Evolutionary conservation across 2,329 filamentous ascomycete species (phyloP).

Genomic region (Arachnopeziza araneosa): DNA sequence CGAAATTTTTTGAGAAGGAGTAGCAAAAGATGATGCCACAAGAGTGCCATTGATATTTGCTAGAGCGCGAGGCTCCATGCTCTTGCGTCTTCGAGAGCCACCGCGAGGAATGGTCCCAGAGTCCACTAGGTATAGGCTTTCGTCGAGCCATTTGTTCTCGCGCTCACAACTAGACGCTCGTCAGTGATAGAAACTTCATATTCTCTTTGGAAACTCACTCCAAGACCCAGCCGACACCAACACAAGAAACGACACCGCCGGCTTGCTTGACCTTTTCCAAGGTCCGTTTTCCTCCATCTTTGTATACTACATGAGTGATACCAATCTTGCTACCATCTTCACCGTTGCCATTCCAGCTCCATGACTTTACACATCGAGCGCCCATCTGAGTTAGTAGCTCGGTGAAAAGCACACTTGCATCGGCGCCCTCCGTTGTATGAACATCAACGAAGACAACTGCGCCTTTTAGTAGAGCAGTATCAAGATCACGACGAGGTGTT

Average conservation of each 20-base stretch:
- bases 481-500: constrained; percentile 49
- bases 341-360: constrained; percentile 58
- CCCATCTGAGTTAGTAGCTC: constrained; percentile 78
- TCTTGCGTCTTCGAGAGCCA: constrained; percentile 67
- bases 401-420: constrained; percentile 75
- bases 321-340: constrained; percentile 48
- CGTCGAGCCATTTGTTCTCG: constrained; percentile 71
- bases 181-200: constrained; percentile 21
- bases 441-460: constrained; percentile 81
- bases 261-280: constrained; percentile 73
- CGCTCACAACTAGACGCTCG: constrained; percentile 58
- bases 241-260: constrained; percentile 72
- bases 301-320: constrained; percentile 86
- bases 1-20: constrained; percentile 17
- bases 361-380: constrained; percentile 69
- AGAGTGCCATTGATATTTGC: constrained; percentile 64
- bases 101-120: constrained; percentile 62
- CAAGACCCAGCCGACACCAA: constrained; percentile 82
- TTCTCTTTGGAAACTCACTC: constrained; percentile 56
- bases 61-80: constrained; percentile 70
- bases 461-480: constrained; percentile 55
- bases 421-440: constrained; percentile 72
- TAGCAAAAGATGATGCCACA: constrained; percentile 36
- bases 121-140: constrained; percentile 64
- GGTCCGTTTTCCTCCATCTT: constrained; percentile 76